These are phyloP conservation scores for Tricholoma sp. DNA, from an alignment of 768 basidiomycete species.

Conservation along the genomic window DNA sequence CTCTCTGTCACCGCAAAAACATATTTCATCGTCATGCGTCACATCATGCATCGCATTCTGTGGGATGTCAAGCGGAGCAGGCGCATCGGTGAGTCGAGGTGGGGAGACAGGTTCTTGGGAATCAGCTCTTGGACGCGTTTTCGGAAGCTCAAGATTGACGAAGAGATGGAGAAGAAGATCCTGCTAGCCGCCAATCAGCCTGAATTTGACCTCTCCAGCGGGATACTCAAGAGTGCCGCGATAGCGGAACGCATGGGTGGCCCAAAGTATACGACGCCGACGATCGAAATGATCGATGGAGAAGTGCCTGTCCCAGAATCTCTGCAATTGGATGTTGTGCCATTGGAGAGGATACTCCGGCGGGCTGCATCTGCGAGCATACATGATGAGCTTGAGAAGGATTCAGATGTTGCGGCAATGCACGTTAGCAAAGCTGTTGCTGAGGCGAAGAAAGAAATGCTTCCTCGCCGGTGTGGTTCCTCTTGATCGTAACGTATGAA, in stretches of 20 bases:
- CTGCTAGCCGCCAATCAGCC: background rate
- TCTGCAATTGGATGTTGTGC: constrained; percentile 4
- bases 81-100: constrained; percentile 9
- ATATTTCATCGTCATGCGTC: constrained; percentile 36
- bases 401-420: background rate
- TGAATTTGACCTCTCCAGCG: background rate
- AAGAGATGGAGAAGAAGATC: constrained; percentile 7
- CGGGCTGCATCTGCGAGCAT: constrained; percentile 11
- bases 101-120: constrained; percentile 26
- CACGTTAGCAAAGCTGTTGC: background rate
- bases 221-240: background rate
- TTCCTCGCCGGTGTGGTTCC: background rate
- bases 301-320: constrained; percentile 5
- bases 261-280: constrained; percentile 9
- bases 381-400: background rate
- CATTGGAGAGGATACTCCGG: constrained; percentile 10
- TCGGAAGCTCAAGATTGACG: constrained; percentile 1
- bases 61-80: constrained; percentile 15
- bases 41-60: constrained; percentile 27
- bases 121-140: background rate
- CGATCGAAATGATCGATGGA: constrained; percentile 11
- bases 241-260: background rate
- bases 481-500: too few relatives aligned
- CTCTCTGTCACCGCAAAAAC: constrained; percentile 29
- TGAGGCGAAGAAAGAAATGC: constrained; percentile 5